Percentiles rank a stretch among this genome's conserved stretches.
Evolutionary conservation across 2,329 filamentous ascomycete species (phyloP).

Genomic region (Epicoccum sorghinum): DNA sequence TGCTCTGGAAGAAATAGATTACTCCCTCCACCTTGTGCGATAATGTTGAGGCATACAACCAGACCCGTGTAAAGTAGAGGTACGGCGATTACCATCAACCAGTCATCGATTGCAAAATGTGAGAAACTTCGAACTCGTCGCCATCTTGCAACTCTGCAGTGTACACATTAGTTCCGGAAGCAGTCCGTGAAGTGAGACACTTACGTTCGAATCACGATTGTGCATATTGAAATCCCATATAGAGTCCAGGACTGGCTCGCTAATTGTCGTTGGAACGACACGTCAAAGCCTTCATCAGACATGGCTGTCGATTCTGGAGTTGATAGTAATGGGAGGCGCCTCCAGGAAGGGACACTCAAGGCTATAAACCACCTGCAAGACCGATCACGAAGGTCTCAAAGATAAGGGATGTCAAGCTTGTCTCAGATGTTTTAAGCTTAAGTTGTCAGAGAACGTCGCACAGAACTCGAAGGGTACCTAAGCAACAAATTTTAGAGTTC

Average conservation of each 20-base stretch:
- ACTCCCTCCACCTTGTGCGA: slow-evolving; percentile 50
- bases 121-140: slow-evolving; percentile 28
- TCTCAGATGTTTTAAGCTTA: too few relatives aligned
- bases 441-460: too few relatives aligned
- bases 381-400: too few relatives aligned
- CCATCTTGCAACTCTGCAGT: slow-evolving; percentile 33
- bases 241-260: slow-evolving; percentile 36
- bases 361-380: too few relatives aligned
- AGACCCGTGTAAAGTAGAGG: slow-evolving; percentile 50
- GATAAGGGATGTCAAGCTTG: too few relatives aligned
- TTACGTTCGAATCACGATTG: slow-evolving; percentile 38
- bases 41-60: slow-evolving; percentile 51
- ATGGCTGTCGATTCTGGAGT: slow-evolving; percentile 4
- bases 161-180: background rate
- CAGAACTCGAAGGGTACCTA: too few relatives aligned
- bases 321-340: too few relatives aligned
- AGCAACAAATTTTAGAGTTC: too few relatives aligned
- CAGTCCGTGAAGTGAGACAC: slow-evolving; percentile 1
- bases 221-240: slow-evolving; percentile 37
- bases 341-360: too few relatives aligned
- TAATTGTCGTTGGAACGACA: slow-evolving; percentile 27
- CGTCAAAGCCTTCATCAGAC: slow-evolving; percentile 21
- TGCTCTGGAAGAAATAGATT: slow-evolving; percentile 51
- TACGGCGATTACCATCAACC: slow-evolving; percentile 38
- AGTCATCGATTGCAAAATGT: slow-evolving; percentile 36